phyloP scores from a whole-genome alignment of 2,329 filamentous ascomycete genomes.

The Sclerotinia spermophila region DNA sequence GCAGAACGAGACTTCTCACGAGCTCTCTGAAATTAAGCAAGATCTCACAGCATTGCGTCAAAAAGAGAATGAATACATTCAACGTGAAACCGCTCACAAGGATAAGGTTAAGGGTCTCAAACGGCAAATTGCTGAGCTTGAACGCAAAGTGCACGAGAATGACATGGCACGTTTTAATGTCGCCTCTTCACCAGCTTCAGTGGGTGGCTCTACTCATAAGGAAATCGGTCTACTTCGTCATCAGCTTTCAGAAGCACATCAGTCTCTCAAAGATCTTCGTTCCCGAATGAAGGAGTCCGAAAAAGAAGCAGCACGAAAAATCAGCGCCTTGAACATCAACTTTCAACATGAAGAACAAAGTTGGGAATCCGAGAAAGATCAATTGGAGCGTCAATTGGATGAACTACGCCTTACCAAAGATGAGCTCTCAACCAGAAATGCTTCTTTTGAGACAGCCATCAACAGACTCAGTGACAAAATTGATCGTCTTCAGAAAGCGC shows the following conservation, averaged over 20 bases:
- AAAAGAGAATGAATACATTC: conserved; percentile 61
- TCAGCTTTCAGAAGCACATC: conserved; percentile 58
- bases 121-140: conserved; percentile 61
- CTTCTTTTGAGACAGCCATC: conserved; percentile 46
- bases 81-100: conserved; percentile 63
- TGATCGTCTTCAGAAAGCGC: conserved; percentile 43
- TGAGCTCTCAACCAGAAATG: conserved; percentile 35
- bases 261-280: conserved; percentile 54
- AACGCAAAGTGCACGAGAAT: conserved; percentile 63
- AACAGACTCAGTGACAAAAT: conserved; percentile 49
- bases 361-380: conserved; percentile 37
- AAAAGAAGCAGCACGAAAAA: conserved; percentile 38
- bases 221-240: conserved; percentile 58
- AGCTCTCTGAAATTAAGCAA: conserved; percentile 55
- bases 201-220: conserved; percentile 50
- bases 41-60: conserved; percentile 61
- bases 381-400: conserved; percentile 42
- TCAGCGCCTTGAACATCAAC: conserved; percentile 49
- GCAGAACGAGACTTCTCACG: conserved; percentile 48
- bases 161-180: conserved; percentile 50
- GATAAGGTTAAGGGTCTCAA: conserved; percentile 61
- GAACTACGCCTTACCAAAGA: conserved; percentile 47
- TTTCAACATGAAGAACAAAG: conserved; percentile 46
- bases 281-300: conserved; percentile 48
- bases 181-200: conserved; percentile 47